phyloP scores from a whole-genome alignment of 2,329 filamentous ascomycete genomes.

The Sporothrix mexicana region DNA sequence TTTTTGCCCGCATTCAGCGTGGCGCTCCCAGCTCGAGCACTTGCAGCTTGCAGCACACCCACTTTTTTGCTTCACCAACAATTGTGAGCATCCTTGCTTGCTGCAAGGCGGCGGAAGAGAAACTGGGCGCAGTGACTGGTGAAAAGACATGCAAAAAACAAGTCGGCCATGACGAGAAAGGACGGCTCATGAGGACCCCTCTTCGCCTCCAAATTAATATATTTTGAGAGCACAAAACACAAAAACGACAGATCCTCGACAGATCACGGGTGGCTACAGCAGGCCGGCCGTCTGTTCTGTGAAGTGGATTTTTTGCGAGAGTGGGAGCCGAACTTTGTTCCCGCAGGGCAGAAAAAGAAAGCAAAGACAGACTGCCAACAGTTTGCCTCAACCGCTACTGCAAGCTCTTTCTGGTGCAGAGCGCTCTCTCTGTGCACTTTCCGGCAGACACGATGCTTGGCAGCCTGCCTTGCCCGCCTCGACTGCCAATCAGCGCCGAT shows the following conservation, averaged over 20 bases:
- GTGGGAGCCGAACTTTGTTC: background rate
- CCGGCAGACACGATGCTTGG: constrained; percentile 18
- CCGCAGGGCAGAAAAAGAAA: background rate
- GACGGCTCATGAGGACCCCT: background rate
- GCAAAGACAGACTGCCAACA: too few species aligned
- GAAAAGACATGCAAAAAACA: background rate
- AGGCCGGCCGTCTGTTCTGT: background rate
- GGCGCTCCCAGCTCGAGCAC: background rate
- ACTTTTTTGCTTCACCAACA: constrained; percentile 30
- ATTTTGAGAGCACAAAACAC: background rate
- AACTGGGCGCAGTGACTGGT: background rate
- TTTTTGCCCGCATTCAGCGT: constrained; percentile 25
- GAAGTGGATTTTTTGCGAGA: background rate
- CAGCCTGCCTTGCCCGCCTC: background rate
- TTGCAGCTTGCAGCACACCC: constrained; percentile 17
- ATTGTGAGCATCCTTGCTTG: constrained; percentile 2
- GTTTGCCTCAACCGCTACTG: background rate
- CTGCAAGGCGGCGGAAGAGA: background rate
- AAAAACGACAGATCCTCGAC: background rate
- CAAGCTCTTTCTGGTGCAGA: background rate
- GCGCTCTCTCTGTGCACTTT: background rate
- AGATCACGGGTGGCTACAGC: background rate
- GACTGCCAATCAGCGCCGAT: constrained; percentile 30
- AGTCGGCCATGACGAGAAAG: background rate
- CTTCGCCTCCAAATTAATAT: background rate